Base-by-base conservation (phyloP, 768 basidiomycete genomes). In the Rickenella mellea region DNA sequence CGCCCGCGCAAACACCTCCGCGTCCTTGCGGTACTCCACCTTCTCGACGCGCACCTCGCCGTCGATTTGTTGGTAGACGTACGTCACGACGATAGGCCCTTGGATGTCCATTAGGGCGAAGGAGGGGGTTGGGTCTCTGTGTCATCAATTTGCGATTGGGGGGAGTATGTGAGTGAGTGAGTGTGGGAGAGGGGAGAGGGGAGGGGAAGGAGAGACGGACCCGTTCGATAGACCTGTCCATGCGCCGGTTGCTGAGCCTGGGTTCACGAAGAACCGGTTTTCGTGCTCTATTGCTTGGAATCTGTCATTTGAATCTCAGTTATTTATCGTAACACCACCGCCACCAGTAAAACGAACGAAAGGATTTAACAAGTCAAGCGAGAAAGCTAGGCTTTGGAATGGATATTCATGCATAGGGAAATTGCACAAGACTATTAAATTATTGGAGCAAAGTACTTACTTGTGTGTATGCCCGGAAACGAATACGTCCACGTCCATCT, bases 101-200 rank as follows among this genome's bases (percentile, higher is more conserved):
- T 99, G 96, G 27, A 99, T 83, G 58, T 98, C 96, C 84, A 99
- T 90, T 33, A 98, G 66, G 1, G 96, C 96, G 55, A 99, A 99
- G 2, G 90, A 92, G 0, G 96, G 94, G 2, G 76, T 90, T 2
- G 85, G 80, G 22, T 90, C 89, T 3, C 90, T 92, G 52, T 6
- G 2, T 11, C 15, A 6, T 19, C 20, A n/a, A n/a, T 7, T 32
- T 10, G 8, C 11, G 17, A 9, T 3, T 40, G n/a, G 31, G 21
- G 27, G 5, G 29, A 40, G 3, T 27, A 45, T 21, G 42, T 27
- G 25, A 29, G 9, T n/a, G 19, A 20, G 41, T 40, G 41, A 32
- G 24, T 20, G 5, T 27, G 36, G 11, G 27, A 11, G 24, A 29
- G 3, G 4, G 30, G 17, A 19, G 15, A 36, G 5, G 6, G 31